phyloP scores from a whole-genome alignment of 176 grass and related monocot species.

The Oropetium thomaeum region DNA sequence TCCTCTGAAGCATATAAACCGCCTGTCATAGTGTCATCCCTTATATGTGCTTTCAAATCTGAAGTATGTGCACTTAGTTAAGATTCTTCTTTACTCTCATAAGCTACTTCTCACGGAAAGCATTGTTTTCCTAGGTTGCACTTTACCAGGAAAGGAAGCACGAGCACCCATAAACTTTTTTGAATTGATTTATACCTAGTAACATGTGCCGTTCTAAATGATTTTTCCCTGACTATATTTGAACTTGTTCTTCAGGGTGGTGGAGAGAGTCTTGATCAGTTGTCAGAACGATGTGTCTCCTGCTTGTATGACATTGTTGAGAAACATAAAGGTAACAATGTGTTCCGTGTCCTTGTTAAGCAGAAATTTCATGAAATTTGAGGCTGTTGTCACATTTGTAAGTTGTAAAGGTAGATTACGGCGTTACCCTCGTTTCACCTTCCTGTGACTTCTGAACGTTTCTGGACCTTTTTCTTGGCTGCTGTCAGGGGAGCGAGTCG shows the following conservation, averaged over 20 bases:
- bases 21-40: not conserved
- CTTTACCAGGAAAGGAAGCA: not conserved
- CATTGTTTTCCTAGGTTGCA: not conserved
- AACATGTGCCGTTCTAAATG: not conserved
- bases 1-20: conserved; percentile 29
- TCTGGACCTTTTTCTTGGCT: not conserved
- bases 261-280: conserved; percentile 84
- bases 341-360: not conserved
- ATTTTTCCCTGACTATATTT: not conserved
- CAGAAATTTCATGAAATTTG: too few relatives aligned
- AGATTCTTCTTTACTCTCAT: not conserved
- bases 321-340: conserved; percentile 69
- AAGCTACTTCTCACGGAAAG: not conserved
- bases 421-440: too few relatives aligned
- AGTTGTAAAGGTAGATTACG: too few relatives aligned
- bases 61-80: not conserved
- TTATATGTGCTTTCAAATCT: not conserved
- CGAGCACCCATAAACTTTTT: not conserved
- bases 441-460: not conserved
- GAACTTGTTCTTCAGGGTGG: conserved; percentile 57
- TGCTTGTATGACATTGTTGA: conserved; percentile 61
- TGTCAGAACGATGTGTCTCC: conserved; percentile 70
- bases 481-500: conserved; percentile 68
- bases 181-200: not conserved
- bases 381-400: too few relatives aligned